Conservation (phyloP, 2,329 filamentous ascomycete genomes). For the Scedosporium apiospermum region DNA sequence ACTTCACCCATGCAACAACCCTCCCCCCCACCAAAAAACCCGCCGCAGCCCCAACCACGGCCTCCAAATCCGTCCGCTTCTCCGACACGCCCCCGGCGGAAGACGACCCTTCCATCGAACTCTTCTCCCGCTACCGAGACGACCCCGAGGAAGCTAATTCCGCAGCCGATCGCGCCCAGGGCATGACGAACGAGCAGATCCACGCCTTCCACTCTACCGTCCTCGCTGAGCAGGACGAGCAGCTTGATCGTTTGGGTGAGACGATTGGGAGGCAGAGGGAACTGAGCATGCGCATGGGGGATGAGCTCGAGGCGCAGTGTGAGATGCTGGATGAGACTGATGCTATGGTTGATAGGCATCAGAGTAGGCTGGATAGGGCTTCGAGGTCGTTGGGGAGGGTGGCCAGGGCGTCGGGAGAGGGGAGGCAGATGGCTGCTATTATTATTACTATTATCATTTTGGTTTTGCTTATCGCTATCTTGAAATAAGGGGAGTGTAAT, state of each 20-base stretch:
- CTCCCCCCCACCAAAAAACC: conserved; percentile 16
- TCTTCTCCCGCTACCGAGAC: conserved; percentile 58
- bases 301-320: conserved; percentile 88
- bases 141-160: conserved; percentile 34
- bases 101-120: conserved; percentile 34
- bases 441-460: conserved; percentile 75
- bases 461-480: conserved; percentile 69
- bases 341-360: conserved; percentile 70
- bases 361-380: conserved; percentile 65
- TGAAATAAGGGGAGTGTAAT: conserved; percentile 47
- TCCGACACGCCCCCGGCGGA: conserved; percentile 48
- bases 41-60: conserved; percentile 21
- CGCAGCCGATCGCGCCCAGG: conserved; percentile 38
- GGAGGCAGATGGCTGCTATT: conserved; percentile 77
- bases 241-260: conserved; percentile 79
- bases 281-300: conserved; percentile 89
- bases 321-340: conserved; percentile 86
- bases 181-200: conserved; percentile 73
- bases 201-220: conserved; percentile 75
- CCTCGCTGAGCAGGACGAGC: conserved; percentile 82
- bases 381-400: conserved; percentile 62
- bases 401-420: conserved; percentile 66
- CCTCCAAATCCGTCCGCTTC: conserved; percentile 76
- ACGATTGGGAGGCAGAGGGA: conserved; percentile 85
- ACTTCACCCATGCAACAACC: conserved; percentile 56